A percentile compares a stretch with the other conserved stretches of the same genome.
These are phyloP conservation scores for Bryum argenteum DNA, from an alignment of 225 moss, liverwort and hornwort genomes.

Conservation along the genomic window DNA sequence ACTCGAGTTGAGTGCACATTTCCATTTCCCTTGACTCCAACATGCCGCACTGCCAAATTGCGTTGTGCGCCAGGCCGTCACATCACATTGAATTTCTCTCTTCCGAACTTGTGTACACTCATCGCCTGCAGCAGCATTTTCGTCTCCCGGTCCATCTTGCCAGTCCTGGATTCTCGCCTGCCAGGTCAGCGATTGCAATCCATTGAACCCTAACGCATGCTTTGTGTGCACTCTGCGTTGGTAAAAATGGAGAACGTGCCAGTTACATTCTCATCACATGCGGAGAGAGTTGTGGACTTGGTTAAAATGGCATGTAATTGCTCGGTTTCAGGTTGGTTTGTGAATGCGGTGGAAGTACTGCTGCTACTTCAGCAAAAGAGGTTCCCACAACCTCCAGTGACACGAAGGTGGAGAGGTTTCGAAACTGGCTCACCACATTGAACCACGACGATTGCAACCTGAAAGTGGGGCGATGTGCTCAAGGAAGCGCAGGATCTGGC, in stretches of 20 bases:
- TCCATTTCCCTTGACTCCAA: background rate
- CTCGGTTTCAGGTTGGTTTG: conserved; percentile 26
- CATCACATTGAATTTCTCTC: conserved; percentile 10
- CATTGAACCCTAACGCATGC: background rate
- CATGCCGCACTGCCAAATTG: conserved; percentile 12
- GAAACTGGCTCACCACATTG: conserved; percentile 62
- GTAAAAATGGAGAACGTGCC: background rate
- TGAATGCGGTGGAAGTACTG: conserved; percentile 16
- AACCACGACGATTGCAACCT: conserved; percentile 80
- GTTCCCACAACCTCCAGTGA: conserved; percentile 25
- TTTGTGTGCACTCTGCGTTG: background rate
- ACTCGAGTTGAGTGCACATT: background rate
- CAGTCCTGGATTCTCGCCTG: background rate
- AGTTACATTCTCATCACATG: background rate
- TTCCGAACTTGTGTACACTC: conserved; percentile 11
- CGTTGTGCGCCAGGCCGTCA: conserved; percentile 1
- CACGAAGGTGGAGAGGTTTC: conserved; percentile 62
- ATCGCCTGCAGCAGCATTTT: conserved; percentile 20
- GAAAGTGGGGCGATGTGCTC: conserved; percentile 69
- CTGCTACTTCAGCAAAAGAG: conserved; percentile 4
- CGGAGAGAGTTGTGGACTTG: background rate
- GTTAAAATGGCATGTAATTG: background rate
- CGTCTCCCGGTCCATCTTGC: background rate
- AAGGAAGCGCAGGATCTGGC: conserved; percentile 62
- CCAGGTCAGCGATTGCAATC: conserved; percentile 23